phyloP scores from a whole-genome alignment of 306 rosid genomes.

The Quercus rubra region DNA sequence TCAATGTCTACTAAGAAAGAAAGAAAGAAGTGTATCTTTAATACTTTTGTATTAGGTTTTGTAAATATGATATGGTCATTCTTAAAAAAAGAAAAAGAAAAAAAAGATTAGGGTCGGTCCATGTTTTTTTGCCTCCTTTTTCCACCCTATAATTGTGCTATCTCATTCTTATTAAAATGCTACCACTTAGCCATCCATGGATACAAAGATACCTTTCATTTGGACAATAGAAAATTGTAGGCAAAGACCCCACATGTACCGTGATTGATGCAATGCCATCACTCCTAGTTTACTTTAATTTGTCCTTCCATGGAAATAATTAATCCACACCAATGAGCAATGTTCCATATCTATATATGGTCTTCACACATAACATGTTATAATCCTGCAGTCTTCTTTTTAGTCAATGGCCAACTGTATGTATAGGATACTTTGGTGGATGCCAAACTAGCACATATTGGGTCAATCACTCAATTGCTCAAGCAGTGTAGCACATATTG shows the following conservation, averaged over 20 bases:
- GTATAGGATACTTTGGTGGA: not conserved
- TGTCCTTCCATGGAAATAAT: not conserved
- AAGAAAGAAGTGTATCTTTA: not conserved
- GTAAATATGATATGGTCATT: not conserved
- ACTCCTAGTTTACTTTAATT: not conserved
- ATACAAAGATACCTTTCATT: slow-evolving; percentile 2
- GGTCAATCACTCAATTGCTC: too few relatives aligned
- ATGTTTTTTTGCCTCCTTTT: slow-evolving; percentile 12
- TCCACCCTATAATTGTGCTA: slow-evolving; percentile 22
- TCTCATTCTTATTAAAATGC: not conserved
- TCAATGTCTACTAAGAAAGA: slow-evolving; percentile 4
- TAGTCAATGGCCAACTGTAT: not conserved
- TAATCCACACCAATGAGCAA: not conserved
- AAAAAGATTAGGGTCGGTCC: not conserved
- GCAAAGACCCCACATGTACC: slow-evolving; percentile 24
- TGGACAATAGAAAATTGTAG: slow-evolving; percentile 5
- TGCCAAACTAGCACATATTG: too few relatives aligned
- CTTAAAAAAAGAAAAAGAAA: too few relatives aligned
- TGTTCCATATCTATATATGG: not conserved
- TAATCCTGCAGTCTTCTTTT: not conserved
- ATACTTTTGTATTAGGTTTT: not conserved
- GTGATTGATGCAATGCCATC: slow-evolving; percentile 34
- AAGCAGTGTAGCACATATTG: too few relatives aligned
- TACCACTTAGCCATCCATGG: slow-evolving; percentile 2
- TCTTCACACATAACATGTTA: not conserved